Conservation (phyloP, 2,329 filamentous ascomycete species). For the Trichoderma pleuroti region DNA sequence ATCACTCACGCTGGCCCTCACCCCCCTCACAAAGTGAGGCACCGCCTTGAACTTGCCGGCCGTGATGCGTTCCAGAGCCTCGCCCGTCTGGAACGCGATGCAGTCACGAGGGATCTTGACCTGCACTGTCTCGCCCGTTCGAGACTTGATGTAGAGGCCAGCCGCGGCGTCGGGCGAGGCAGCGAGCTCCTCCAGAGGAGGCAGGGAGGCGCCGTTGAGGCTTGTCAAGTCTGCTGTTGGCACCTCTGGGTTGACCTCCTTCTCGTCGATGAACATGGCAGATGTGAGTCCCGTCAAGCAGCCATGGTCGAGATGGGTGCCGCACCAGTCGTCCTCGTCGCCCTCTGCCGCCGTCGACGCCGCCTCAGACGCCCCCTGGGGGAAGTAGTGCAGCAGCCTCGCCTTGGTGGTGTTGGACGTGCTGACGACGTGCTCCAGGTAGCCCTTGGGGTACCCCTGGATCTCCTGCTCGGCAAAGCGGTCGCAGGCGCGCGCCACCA, state of each 20-base stretch:
- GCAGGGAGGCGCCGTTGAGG: constrained; percentile 31
- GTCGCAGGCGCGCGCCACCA: constrained; percentile 90
- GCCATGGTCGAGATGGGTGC: constrained; percentile 84
- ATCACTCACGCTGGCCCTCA: constrained; percentile 51
- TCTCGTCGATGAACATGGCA: constrained; percentile 93
- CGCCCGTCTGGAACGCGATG: constrained; percentile 93
- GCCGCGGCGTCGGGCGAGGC: constrained; percentile 77
- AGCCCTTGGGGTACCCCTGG: constrained; percentile 68
- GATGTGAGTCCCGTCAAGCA: constrained; percentile 92
- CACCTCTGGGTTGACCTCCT: constrained; percentile 36
- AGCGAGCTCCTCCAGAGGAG: constrained; percentile 65
- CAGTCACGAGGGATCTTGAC: constrained; percentile 88
- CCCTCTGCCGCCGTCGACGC: constrained; percentile 32
- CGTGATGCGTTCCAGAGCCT: constrained; percentile 87
- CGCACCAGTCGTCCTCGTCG: constrained; percentile 87
- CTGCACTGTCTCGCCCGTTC: constrained; percentile 78
- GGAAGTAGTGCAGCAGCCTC: constrained; percentile 88
- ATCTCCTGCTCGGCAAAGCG: constrained; percentile 78
- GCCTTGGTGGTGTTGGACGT: constrained; percentile 88
- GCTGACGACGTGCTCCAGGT: constrained; percentile 82
- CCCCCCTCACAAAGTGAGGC: constrained; percentile 88
- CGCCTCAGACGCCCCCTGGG: constrained; percentile 44
- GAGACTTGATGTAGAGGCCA: constrained; percentile 90
- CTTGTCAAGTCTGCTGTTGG: constrained; percentile 24
- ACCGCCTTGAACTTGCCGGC: constrained; percentile 89